Evolutionary conservation across 495 filamentous ascomycete genomes (phyloP), one percentile per base, ranked within the genome.

Genomic region (Trichocladium uniseriatum): DNA sequence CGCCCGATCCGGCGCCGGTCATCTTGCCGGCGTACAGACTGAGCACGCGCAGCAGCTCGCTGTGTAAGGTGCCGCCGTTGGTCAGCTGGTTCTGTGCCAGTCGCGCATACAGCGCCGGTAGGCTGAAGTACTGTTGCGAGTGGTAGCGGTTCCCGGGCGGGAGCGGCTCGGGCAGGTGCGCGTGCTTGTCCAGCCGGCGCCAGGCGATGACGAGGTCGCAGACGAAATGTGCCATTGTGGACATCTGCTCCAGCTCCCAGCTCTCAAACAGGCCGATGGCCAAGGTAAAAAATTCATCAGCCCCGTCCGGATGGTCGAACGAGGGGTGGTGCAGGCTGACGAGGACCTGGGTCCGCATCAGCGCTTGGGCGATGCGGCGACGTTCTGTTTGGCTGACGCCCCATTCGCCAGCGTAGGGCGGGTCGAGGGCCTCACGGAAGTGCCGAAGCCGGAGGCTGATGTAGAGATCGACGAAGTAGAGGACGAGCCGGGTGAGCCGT

Each of bases 161-260:
- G 22, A 35, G 43, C 2, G 18, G 18, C 36, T 21, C 13, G 11
- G 9, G 19, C 15, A 16, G 19, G 43, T 15, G 19, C 10, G 10
- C 2, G 31, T 18, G 3, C 7, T 36, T 36, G 29, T 5, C 20
- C 6, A n/a, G 14, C 18, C 1, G 6, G 8, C 31, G 29, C 10
- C 21, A 15, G 43, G 31, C 5, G 10, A 8, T 3, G 43, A 22
- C n/a, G 31, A 45, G 43, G 43, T n/a, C 7, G 29, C 4, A 11
- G 19, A 45, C 18, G 31, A 45, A 45, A 16, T 35, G n/a, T 19
- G 11, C 19, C 2, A 45, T 22, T 20, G 18, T 31, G 43, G 43
- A 45, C 5, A 24, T 16, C 31, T 45, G 43, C 11, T 45, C 43
- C 6, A 45, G 43, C 13, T 45, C 43, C 43, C 31, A 45, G 19